Conservation (phyloP, 257 asterid species). For the Marsdenia floribunda region DNA sequence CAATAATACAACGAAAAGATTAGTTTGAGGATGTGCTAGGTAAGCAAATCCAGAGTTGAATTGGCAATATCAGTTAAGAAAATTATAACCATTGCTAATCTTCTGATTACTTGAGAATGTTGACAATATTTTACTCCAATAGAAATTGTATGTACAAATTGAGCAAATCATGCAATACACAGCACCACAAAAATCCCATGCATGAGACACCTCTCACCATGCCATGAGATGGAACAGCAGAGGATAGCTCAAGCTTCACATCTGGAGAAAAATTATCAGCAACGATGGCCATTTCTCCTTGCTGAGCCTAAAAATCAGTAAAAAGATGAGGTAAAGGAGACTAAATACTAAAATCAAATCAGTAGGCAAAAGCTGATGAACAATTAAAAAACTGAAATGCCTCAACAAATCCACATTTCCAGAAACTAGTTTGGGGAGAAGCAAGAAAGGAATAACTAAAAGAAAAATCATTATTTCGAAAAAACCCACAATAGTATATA, state of each 20-base stretch:
- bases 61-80: neutral
- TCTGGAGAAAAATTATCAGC: conserved; percentile 78
- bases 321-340: neutral
- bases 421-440: neutral
- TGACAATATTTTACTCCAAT: neutral
- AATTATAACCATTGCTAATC: neutral
- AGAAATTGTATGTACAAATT: neutral
- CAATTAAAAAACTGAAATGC: neutral
- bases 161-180: neutral
- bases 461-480: neutral
- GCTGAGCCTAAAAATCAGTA: conserved; percentile 46
- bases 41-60: neutral
- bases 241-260: conserved; percentile 59
- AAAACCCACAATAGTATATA: conserved; percentile 2
- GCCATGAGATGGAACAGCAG: conserved; percentile 72
- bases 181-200: neutral
- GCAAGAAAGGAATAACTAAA: too few species aligned
- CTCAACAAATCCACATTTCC: neutral
- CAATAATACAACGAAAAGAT: neutral
- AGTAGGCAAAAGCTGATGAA: neutral
- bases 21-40: neutral
- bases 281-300: conserved; percentile 78
- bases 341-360: neutral
- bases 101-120: too few species aligned
- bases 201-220: conserved; percentile 37